Percentiles rank a stretch among this genome's conserved stretches.
phyloP scores from a whole-genome alignment of 257 asterid genomes.

The Salvia hispanica region DNA sequence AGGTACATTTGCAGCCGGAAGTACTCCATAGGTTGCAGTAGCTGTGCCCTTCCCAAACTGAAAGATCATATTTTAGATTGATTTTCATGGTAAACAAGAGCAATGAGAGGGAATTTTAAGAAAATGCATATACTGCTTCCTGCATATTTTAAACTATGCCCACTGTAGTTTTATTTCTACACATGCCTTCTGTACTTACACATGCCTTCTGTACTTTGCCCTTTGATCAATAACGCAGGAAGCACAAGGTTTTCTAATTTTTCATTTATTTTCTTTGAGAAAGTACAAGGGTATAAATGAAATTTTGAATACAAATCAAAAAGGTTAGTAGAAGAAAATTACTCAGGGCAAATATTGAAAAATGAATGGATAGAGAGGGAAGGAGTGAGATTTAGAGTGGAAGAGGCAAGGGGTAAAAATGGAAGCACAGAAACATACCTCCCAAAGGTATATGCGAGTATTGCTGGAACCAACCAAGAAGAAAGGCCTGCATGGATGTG shows the following conservation, averaged over 20 bases:
- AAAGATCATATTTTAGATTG: slow-evolving; percentile 36
- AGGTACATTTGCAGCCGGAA: slow-evolving; percentile 94
- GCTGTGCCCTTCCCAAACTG: slow-evolving; percentile 95
- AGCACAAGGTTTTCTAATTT: not conserved
- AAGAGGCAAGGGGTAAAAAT: not conserved
- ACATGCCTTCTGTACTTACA: not conserved
- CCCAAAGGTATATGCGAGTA: slow-evolving; percentile 92
- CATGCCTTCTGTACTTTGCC: not conserved
- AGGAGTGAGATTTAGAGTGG: not conserved
- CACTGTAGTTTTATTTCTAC: not conserved
- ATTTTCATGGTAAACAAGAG: slow-evolving; percentile 25
- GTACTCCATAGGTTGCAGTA: slow-evolving; percentile 94
- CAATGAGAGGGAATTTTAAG: slow-evolving; percentile 9
- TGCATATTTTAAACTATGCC: not conserved
- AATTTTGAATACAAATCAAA: not conserved
- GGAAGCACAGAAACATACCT: slow-evolving; percentile 51
- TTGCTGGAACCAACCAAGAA: slow-evolving; percentile 96
- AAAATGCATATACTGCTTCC: not conserved
- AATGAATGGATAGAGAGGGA: not conserved
- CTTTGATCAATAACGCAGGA: slow-evolving; percentile 11
- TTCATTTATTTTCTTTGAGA: no score
- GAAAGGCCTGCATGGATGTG: slow-evolving; percentile 91
- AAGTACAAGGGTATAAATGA: not conserved
- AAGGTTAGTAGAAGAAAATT: not conserved
- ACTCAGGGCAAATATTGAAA: not conserved